A percentile compares a stretch with the other conserved stretches of the same genome.
Evolutionary conservation across 2,329 filamentous ascomycete genomes (phyloP).

Genomic region (Sclerotinia subarctica): DNA sequence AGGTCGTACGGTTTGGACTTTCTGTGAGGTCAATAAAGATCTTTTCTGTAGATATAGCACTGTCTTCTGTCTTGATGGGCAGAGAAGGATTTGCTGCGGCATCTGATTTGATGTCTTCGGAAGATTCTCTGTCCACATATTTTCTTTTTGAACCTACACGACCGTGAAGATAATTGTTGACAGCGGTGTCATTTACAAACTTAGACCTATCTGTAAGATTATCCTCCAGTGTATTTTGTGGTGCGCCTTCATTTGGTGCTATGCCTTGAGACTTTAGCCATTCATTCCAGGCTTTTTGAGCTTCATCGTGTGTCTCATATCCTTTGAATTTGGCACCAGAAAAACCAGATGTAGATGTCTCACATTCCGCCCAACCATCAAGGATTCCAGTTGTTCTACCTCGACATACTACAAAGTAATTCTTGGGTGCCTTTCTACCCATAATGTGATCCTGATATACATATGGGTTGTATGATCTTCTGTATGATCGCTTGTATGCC

Average conservation of each 20-base stretch:
- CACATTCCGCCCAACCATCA: slow-evolving; percentile 22
- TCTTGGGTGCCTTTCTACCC: slow-evolving; percentile 12
- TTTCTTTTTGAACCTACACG: background rate
- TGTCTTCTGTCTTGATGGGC: background rate
- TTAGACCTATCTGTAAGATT: background rate
- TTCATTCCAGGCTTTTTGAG: slow-evolving; percentile 25
- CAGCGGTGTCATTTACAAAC: background rate
- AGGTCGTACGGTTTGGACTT: background rate
- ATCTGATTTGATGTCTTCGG: background rate
- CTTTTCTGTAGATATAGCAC: background rate
- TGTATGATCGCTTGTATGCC: too few relatives aligned
- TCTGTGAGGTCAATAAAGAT: background rate
- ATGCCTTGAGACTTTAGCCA: slow-evolving; percentile 8
- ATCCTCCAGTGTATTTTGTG: background rate
- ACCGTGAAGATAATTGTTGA: background rate
- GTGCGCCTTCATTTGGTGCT: background rate
- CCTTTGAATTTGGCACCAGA: slow-evolving; percentile 15
- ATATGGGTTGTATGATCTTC: background rate
- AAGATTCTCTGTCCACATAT: background rate
- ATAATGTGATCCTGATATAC: background rate
- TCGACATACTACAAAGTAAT: slow-evolving; percentile 23
- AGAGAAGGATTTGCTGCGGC: background rate
- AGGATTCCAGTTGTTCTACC: slow-evolving; percentile 27
- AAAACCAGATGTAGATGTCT: slow-evolving; percentile 26
- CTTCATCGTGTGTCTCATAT: slow-evolving; percentile 21